Evolutionary conservation across 2,329 filamentous ascomycete species (phyloP).

Genomic region (Zelopaecilomyces penicillatus): DNA sequence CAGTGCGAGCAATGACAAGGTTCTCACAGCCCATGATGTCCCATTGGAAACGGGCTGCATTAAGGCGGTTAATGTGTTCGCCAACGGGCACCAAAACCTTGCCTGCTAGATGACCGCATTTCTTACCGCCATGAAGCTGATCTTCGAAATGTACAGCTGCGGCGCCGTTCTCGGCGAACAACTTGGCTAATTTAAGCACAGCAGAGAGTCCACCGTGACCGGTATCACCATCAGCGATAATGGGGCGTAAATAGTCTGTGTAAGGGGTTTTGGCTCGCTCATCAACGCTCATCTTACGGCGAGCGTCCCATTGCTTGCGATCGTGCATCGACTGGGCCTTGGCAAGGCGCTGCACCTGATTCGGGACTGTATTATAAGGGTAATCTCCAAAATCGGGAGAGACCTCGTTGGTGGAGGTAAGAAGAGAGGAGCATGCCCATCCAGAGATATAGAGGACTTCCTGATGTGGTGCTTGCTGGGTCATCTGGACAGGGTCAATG

Average conservation of each 20-base stretch:
- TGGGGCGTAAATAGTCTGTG: slow-evolving; percentile 85
- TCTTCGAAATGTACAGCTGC: slow-evolving; percentile 97
- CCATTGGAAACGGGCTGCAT: slow-evolving; percentile 93
- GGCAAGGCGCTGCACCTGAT: slow-evolving; percentile 91
- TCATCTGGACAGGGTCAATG: slow-evolving; percentile 99
- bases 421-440: slow-evolving; percentile 91
- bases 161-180: slow-evolving; percentile 94
- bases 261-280: slow-evolving; percentile 72
- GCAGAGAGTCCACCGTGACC: slow-evolving; percentile 89
- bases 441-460: slow-evolving; percentile 94
- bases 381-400: slow-evolving; percentile 98
- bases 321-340: slow-evolving; percentile 97
- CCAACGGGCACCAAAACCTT: slow-evolving; percentile 91
- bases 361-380: slow-evolving; percentile 97
- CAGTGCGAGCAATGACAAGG: slow-evolving; percentile 86
- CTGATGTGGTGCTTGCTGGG: slow-evolving; percentile 91
- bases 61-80: slow-evolving; percentile 92
- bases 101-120: slow-evolving; percentile 92
- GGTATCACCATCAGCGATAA: slow-evolving; percentile 93
- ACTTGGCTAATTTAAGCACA: slow-evolving; percentile 90
- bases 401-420: slow-evolving; percentile 94
- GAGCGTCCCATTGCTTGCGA: slow-evolving; percentile 83
- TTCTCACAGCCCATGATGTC: slow-evolving; percentile 97
- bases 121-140: slow-evolving; percentile 95
- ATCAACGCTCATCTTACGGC: slow-evolving; percentile 67